A percentile compares a stretch with the other conserved stretches of the same genome.
These are phyloP conservation scores for Rhododendron henanense DNA, from an alignment of 148 eudicot genomes.

Conservation along the genomic window DNA sequence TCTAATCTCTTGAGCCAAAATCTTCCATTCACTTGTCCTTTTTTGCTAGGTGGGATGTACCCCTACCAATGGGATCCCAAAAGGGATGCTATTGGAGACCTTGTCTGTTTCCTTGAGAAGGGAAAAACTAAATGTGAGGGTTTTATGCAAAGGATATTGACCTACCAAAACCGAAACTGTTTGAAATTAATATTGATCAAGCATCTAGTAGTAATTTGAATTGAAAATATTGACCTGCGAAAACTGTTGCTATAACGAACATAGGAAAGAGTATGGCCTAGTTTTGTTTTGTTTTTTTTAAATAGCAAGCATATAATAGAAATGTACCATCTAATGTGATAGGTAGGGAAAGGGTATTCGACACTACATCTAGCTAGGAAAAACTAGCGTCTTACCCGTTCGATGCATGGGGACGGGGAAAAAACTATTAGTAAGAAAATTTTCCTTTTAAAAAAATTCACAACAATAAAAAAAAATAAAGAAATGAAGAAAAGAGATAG, in stretches of 20 bases:
- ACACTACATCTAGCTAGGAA: too few species aligned
- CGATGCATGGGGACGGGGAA: too few species aligned
- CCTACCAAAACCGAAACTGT: neutral
- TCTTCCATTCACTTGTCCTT: neutral
- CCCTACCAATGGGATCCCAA: neutral
- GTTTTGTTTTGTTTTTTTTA: neutral
- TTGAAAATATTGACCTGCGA: neutral
- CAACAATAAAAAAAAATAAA: too few species aligned
- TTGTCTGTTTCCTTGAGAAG: neutral
- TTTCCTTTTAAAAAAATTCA: too few species aligned
- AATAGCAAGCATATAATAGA: neutral
- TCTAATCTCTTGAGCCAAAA: slow-evolving; percentile 7
- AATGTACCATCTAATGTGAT: neutral
- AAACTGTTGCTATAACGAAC: neutral
- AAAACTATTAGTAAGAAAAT: too few species aligned
- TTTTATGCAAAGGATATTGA: neutral
- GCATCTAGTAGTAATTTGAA: neutral
- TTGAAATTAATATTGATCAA: neutral
- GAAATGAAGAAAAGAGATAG: too few species aligned
- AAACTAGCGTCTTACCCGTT: too few species aligned
- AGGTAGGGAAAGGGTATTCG: too few species aligned
- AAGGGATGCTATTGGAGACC: neutral
- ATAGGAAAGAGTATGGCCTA: neutral
- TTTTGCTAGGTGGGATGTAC: slow-evolving; percentile 11
- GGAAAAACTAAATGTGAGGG: neutral